Base-by-base conservation (phyloP, 2,329 filamentous ascomycete genomes). In the Botrytis galanthina region DNA sequence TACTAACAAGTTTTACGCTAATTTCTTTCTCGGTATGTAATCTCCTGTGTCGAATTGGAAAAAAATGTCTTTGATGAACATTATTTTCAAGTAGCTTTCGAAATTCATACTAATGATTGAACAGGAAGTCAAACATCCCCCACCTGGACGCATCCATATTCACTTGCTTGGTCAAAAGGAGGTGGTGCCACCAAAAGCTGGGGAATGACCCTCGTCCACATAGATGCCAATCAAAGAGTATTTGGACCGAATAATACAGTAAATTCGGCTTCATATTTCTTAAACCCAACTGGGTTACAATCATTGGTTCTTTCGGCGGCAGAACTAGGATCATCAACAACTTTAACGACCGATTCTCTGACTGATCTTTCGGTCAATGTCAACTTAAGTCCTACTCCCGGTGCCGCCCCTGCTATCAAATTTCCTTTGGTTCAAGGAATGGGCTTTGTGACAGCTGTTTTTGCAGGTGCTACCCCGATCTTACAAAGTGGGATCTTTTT, bases 341-440 rank as follows among this genome's bases (percentile, higher is more conserved):
- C 84, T 10, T 79, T 92, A 44, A 88, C 87, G 0, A 85, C 81
- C 22, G 85, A 88, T 81, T 84, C 82, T 77, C 81, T 87, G 76
- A 90, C 85, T 73, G 88, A 85, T 70, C 91, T 85, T 79, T 92
- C 85, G 51, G 87, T 83, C 22, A 90, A 93, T 75, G 89, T 94
- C 63, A 91, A 92, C 62, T 84, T 98, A 46, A 87, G 84, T 69
- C 85, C 86, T 4, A 83, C 85, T 35, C 80, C 82, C n/a, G 84
- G 84, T 4, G 85, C 87, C 12, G 81, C 85, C 1, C 87, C 91
- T 0, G 85, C 87, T 1, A 87, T 98, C 32, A 91, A 89, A 0
- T 94, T 97, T 76, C 94, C 95, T 0, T 80, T 98, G 12, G 90
- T 97, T 0, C 95, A 98, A 80, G 96, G 96, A 18, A 96, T 97